phyloP scores from a whole-genome alignment of 768 basidiomycete genomes.

The Russula sp. region DNA sequence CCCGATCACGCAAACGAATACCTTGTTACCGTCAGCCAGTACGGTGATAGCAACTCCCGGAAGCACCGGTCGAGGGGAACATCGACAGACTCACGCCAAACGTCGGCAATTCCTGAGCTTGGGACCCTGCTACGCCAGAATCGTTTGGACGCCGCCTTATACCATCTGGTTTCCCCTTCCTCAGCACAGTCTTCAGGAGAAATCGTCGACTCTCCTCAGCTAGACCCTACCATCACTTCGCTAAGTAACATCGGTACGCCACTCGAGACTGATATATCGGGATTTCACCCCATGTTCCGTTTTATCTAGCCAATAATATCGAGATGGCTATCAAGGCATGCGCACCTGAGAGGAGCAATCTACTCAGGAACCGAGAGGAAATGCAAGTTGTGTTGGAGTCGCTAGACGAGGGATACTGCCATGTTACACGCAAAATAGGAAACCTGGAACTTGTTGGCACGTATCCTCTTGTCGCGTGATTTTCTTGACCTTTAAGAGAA shows the following conservation, averaged over 20 bases:
- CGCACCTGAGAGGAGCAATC: conserved; percentile 58
- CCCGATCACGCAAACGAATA: too few relatives aligned
- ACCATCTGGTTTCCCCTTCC: too few relatives aligned
- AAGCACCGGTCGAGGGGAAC: too few relatives aligned
- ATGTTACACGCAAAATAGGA: conserved; percentile 60
- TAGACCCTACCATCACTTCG: conserved; percentile 40
- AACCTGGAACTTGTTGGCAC: conserved; percentile 60
- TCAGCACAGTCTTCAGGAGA: conserved; percentile 8
- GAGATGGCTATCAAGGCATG: conserved; percentile 64
- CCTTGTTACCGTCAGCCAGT: too few relatives aligned
- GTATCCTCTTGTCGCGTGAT: conserved; percentile 26
- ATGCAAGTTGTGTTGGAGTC: conserved; percentile 74
- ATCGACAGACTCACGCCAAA: conserved; percentile 5
- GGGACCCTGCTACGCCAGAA: conserved; percentile 15
- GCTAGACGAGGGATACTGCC: conserved; percentile 79
- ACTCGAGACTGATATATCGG: neutral
- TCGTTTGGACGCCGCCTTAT: conserved; percentile 3
- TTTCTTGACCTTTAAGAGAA: neutral
- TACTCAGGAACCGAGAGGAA: conserved; percentile 62
- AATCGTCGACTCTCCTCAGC: neutral
- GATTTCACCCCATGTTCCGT: neutral
- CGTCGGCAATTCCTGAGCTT: conserved; percentile 17
- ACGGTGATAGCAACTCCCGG: neutral
- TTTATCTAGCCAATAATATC: conserved; percentile 24
- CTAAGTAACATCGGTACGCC: conserved; percentile 43